Evolutionary conservation across 1,284 basidiomycete genomes (phyloP).

Genomic region (Anthracocystis walkeri): DNA sequence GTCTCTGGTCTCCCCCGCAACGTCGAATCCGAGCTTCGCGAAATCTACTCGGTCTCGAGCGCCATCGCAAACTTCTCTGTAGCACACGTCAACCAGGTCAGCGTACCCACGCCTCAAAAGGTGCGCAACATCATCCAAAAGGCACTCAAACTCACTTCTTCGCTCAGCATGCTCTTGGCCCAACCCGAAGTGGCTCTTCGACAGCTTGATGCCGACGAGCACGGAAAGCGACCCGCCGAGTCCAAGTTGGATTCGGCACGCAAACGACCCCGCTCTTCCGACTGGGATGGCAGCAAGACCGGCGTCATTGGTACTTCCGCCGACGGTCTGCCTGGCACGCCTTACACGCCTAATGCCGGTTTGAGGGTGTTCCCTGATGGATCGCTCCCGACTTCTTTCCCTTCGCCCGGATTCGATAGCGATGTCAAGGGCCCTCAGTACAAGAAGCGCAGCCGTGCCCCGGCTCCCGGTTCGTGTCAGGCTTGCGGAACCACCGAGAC

Average conservation of each 20-base stretch:
- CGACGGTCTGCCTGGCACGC: constrained; percentile 21
- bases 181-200: constrained; percentile 49
- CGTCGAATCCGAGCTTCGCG: constrained; percentile 39
- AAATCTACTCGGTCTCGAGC: constrained; percentile 54
- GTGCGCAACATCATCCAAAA: constrained; percentile 49
- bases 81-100: constrained; percentile 50
- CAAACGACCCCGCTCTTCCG: constrained; percentile 48
- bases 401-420: constrained; percentile 41
- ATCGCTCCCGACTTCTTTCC: constrained; percentile 45
- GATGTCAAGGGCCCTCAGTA: constrained; percentile 59
- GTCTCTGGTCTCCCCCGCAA: constrained; percentile 32
- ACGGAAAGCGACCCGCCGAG: constrained; percentile 43
- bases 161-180: constrained; percentile 52
- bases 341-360: constrained; percentile 25
- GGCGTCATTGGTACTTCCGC: background rate
- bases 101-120: constrained; percentile 41
- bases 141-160: constrained; percentile 57
- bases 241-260: constrained; percentile 48
- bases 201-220: constrained; percentile 44
- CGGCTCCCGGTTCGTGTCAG: constrained; percentile 63
- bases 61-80: constrained; percentile 56
- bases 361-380: constrained; percentile 44
- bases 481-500: constrained; percentile 63
- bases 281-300: constrained; percentile 36
- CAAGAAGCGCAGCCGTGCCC: constrained; percentile 66